Evolutionary conservation across 805 yeast genomes (phyloP).

Genomic region (Diddensiella santjacobensis): DNA sequence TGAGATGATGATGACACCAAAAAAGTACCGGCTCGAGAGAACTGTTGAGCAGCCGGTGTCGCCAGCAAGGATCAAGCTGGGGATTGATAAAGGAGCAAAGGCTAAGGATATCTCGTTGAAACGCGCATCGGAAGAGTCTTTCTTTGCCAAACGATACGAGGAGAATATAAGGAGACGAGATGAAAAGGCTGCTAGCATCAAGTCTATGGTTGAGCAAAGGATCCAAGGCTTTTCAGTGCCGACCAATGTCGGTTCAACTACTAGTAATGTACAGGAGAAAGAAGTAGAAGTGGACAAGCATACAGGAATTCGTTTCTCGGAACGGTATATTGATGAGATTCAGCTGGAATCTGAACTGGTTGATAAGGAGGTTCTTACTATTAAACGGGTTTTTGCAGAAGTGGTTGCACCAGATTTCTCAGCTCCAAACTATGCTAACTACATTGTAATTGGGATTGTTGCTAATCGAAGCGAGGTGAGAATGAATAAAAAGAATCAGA

Average conservation of each 20-base stretch:
- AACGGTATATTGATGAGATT: conserved; percentile 44
- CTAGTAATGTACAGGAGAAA: neutral
- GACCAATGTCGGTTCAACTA: neutral
- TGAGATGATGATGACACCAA: neutral
- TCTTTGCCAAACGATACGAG: conserved; percentile 15
- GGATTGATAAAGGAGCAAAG: conserved; percentile 23
- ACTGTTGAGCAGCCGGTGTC: conserved; percentile 9
- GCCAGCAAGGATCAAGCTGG: conserved; percentile 24
- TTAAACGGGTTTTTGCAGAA: conserved; percentile 59
- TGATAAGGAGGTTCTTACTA: conserved; percentile 52
- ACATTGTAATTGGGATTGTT: conserved; percentile 75
- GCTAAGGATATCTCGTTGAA: conserved; percentile 22
- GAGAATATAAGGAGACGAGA: neutral
- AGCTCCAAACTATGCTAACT: conserved; percentile 70
- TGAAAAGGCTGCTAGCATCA: neutral
- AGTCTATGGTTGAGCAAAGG: conserved; percentile 1
- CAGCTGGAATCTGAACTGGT: conserved; percentile 39
- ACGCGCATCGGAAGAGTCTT: conserved; percentile 9
- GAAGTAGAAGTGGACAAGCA: conserved; percentile 37
- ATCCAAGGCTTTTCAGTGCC: neutral
- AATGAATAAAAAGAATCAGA: conserved; percentile 37
- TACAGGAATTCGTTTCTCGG: conserved; percentile 42
- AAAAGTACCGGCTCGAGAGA: neutral
- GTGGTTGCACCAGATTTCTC: conserved; percentile 63
- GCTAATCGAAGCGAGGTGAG: conserved; percentile 53